These are phyloP conservation scores for Pilatotrama ljubarskyi DNA, from an alignment of 768 basidiomycete species.

Conservation along the genomic window DNA sequence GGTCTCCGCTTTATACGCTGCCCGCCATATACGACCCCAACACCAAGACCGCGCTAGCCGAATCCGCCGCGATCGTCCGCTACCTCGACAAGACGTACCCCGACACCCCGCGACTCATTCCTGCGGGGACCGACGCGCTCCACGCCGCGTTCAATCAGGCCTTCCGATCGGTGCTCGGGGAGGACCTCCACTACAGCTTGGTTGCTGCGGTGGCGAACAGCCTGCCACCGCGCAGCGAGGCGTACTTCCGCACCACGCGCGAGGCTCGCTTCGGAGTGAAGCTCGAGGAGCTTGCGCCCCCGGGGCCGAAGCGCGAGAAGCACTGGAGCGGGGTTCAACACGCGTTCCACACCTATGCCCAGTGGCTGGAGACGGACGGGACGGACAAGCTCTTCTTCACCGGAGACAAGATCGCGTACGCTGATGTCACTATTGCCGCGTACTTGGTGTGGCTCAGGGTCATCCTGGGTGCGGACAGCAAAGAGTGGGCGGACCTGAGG, in stretches of 20 bases:
- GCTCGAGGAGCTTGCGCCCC: conserved; percentile 35
- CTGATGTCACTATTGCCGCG: conserved; percentile 37
- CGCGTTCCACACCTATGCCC: conserved; percentile 29
- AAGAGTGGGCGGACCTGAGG: conserved; percentile 35
- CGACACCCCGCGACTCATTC: conserved; percentile 41
- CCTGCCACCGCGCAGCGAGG: conserved; percentile 14
- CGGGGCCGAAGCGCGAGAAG: conserved; percentile 29
- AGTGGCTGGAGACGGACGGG: conserved; percentile 34
- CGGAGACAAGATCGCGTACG: conserved; percentile 36
- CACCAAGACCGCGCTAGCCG: conserved; percentile 40
- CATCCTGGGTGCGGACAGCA: conserved; percentile 29
- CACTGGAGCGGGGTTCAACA: conserved; percentile 32
- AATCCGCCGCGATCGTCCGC: conserved; percentile 48
- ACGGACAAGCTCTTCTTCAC: conserved; percentile 35
- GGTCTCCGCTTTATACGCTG: conserved; percentile 42
- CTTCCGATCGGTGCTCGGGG: conserved; percentile 26
- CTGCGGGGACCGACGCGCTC: conserved; percentile 39
- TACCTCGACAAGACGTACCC: conserved; percentile 57
- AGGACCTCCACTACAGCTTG: conserved; percentile 9
- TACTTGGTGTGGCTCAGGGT: conserved; percentile 39
- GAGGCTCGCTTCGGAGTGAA: conserved; percentile 29
- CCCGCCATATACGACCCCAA: conserved; percentile 53
- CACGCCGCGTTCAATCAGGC: conserved; percentile 39
- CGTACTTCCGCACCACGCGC: conserved; percentile 38
- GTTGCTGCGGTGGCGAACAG: conserved; percentile 9